A percentile compares a stretch with the other conserved stretches of the same genome.
phyloP scores from a whole-genome alignment of 169 alveolate genomes.

The Amoebophrya sp. region DNA sequence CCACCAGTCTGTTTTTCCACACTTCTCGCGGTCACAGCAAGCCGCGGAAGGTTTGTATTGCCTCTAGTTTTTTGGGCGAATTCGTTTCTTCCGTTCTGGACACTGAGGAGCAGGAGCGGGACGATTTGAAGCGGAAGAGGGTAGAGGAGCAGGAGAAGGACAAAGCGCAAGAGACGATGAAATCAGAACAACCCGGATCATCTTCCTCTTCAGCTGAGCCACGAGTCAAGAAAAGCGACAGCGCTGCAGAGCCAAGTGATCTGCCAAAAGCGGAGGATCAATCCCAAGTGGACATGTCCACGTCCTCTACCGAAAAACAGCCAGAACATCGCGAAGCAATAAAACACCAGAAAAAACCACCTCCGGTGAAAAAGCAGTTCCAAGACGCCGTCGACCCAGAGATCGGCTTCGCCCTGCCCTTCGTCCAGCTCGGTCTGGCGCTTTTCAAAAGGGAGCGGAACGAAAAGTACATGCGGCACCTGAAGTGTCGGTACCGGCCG shows the following conservation, averaged over 20 bases:
- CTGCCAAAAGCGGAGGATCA: too few species aligned
- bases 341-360: not conserved
- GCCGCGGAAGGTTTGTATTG: not conserved
- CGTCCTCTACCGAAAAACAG: not conserved
- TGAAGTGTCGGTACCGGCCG: not conserved
- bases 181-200: too few species aligned
- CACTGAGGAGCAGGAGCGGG: not conserved
- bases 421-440: not conserved
- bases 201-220: too few species aligned
- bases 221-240: too few species aligned
- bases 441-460: not conserved
- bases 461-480: conserved; percentile 16
- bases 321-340: not conserved
- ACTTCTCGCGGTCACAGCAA: not conserved
- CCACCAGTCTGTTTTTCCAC: not conserved
- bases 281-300: too few species aligned
- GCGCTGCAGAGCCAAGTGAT: too few species aligned
- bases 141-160: too few species aligned
- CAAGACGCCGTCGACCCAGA: not conserved
- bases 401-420: not conserved
- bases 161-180: too few species aligned
- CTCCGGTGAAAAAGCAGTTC: not conserved
- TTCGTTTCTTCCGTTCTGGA: not conserved
- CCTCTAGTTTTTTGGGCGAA: not conserved
- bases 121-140: not conserved